Evolutionary conservation across 768 basidiomycete species (phyloP).

Genomic region (Gloeopeniophorella convolvens): DNA sequence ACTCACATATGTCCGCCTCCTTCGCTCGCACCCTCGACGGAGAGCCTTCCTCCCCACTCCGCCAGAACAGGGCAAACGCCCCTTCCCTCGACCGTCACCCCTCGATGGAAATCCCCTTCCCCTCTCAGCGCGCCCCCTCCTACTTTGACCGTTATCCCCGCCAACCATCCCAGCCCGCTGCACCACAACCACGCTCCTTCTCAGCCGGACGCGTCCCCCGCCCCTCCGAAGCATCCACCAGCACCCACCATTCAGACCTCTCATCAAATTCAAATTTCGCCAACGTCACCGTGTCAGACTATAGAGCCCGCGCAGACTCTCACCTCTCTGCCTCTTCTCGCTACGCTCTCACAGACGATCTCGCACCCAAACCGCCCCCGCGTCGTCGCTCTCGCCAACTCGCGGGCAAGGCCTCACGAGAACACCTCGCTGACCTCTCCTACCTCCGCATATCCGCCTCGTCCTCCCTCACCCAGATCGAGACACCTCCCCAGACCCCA

Average conservation of each 20-base stretch:
- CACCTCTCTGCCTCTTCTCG: background rate
- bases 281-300: slow-evolving; percentile 1
- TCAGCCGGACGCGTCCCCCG: slow-evolving; percentile 3
- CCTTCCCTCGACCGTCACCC: slow-evolving; percentile 15
- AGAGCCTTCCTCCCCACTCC: background rate
- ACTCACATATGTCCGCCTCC: too few species aligned
- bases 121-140: slow-evolving; percentile 17
- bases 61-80: slow-evolving; percentile 30
- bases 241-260: slow-evolving; percentile 9
- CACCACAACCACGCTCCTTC: background rate
- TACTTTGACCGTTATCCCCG: slow-evolving; percentile 38
- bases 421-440: slow-evolving; percentile 9
- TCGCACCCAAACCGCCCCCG: slow-evolving; percentile 6
- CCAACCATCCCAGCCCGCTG: slow-evolving; percentile 38
- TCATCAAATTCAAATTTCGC: slow-evolving; percentile 17
- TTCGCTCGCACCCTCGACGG: background rate
- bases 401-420: slow-evolving; percentile 4
- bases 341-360: slow-evolving; percentile 4
- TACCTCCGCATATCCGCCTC: slow-evolving; percentile 55
- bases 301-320: slow-evolving; percentile 5
- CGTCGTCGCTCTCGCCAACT: slow-evolving; percentile 15
- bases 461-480: slow-evolving; percentile 56
- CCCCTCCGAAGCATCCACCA: slow-evolving; percentile 1
- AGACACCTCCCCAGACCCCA: slow-evolving; percentile 69
- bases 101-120: slow-evolving; percentile 21